Evolutionary conservation across 2,329 filamentous ascomycete genomes (phyloP), one percentile per base, ranked within the genome.

Genomic region (Trichoderma sp.): DNA sequence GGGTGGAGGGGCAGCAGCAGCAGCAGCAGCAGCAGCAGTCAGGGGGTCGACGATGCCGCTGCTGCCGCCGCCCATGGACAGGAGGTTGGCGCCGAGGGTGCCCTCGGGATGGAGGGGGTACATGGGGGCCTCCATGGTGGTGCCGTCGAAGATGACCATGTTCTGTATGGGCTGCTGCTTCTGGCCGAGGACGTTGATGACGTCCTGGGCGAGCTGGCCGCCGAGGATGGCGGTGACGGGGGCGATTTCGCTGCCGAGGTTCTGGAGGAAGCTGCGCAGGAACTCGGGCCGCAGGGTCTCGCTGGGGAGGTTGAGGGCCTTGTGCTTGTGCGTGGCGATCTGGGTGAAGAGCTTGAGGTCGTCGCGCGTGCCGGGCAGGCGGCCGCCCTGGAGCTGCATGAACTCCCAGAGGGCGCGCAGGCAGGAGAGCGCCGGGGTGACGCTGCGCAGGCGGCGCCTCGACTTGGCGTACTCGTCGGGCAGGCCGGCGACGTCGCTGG

Each of bases 151-250:
- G 21, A 98, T 81, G 57, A 97, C 85, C 75, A 97, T 87, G 76
- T 99, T 99, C 79, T 99, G 95, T 48, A 99, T 90, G 0, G 95
- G 95, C 77, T 97, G 95, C 79, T 98, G 93, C 47, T 90, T 88
- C 74, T 91, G 88, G 56, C 93, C 92, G 6, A 98, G 85, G 39
- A 97, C 93, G 72, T 98, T 98, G 79, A 99, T 98, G 59, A 97
- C 93, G 74, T 99, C 95, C 78, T 99, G 95, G 0, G 94, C 92
- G 17, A 99, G 83, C 75, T 93, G 88, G 10, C 93, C 95, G 56
- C 95, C 95, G 12, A 99, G 81, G 66, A 97, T 92, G 1, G 95
- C 93, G 0, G 91, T 89, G 9, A 96, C 92, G 7, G 95, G 93
- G 14, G 91, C 89, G 45, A 98, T 81, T 78, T 98, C 94, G 72